phyloP scores from a whole-genome alignment of 2,329 filamentous ascomycete genomes.

The Pseudogymnoascus sp. region DNA sequence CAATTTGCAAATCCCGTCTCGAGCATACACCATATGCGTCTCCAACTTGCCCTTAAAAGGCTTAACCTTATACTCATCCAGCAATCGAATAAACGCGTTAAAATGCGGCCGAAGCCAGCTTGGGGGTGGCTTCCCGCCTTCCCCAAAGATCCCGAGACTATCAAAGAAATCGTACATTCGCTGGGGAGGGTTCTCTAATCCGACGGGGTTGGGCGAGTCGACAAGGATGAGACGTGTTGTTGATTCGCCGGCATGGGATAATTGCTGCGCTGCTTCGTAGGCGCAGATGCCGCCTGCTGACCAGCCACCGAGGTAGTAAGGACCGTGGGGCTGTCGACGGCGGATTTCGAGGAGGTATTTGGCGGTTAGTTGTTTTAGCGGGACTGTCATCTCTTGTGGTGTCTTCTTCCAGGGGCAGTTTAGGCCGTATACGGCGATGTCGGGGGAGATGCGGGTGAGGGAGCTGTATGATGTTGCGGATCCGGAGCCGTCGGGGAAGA shows the following conservation, averaged over 20 bases:
- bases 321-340: conserved; percentile 40
- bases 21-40: conserved; percentile 9
- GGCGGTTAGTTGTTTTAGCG: conserved; percentile 31
- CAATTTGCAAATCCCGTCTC: background rate
- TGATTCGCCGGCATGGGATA: conserved; percentile 33
- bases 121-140: conserved; percentile 26
- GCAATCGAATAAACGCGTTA: conserved; percentile 40
- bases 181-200: conserved; percentile 42
- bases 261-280: conserved; percentile 37
- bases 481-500: conserved; percentile 41
- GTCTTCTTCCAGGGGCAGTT: conserved; percentile 36
- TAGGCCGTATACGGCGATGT: conserved; percentile 33
- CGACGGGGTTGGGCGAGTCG: conserved; percentile 37
- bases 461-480: conserved; percentile 36
- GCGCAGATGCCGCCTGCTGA: conserved; percentile 47
- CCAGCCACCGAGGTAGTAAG: conserved; percentile 47
- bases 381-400: conserved; percentile 26
- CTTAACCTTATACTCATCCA: conserved; percentile 37
- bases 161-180: conserved; percentile 45
- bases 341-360: conserved; percentile 39
- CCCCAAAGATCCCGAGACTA: conserved; percentile 38
- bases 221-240: conserved; percentile 36
- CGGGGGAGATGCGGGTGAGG: conserved; percentile 29
- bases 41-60: conserved; percentile 16
- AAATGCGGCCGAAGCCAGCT: conserved; percentile 47